Evolutionary conservation across 768 basidiomycete species (phyloP), one percentile per base, ranked within the genome.

Genomic region (Suillus sp.): DNA sequence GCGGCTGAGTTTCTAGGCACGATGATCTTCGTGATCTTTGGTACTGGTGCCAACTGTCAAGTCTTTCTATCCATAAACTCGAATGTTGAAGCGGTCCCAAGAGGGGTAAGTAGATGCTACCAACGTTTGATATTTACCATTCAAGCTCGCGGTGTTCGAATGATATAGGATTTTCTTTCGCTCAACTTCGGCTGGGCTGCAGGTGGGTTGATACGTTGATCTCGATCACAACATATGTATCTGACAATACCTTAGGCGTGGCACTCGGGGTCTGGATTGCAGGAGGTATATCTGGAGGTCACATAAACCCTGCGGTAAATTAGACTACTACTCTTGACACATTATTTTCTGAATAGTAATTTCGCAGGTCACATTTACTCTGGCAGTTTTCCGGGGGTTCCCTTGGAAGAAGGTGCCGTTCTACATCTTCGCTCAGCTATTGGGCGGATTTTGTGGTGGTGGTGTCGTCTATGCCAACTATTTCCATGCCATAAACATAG

Each of bases 371-470:
- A 94, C 92, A 20, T 74, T 94, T 57, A 81, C 86, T 16, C 69
- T 92, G 51, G 90, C 89, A 4, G 78, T 84, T 2, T 86, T 86
- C 73, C 85, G 92, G 65, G 82, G 81, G 53, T 93, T 94, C 74
- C 90, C 92, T 0, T 90, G 90, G 88, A 82, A 80, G 67, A 93
- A 93, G 71, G 92, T 92, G 0, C 92, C 92, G 0, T 80, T 68
- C 25, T 92, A 86, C 71, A 83, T 90, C 53, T 69, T 85, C 56
- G 83, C 87, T 0, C 90, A 91, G 71, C 62, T 88, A 22, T 71
- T 90, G 56, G 90, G 89, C 25, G 88, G 76, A 5, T 67, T 88
- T 38, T 78, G 82, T 51, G 90, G 87, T 20, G 83, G 83, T 16
- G 82, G 81, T 1, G 70, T 86, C 47, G 73, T 85, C 37, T 90